Conservation (phyloP, 257 asterid species). For the Nemophila menziesii region DNA sequence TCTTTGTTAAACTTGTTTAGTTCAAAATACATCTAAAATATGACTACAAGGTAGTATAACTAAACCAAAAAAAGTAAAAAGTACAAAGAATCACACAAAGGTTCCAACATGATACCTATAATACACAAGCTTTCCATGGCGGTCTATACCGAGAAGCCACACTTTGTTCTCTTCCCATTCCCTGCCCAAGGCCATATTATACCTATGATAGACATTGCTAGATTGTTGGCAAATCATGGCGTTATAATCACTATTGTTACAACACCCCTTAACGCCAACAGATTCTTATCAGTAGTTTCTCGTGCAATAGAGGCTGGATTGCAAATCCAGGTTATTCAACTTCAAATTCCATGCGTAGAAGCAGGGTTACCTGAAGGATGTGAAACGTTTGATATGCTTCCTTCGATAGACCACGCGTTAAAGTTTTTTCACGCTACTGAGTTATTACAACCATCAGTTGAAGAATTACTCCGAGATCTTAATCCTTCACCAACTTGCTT, state of each 20-base stretch:
- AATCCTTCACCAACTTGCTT: constrained; percentile 31
- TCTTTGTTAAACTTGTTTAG: too few species aligned
- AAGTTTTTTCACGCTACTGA: constrained; percentile 24
- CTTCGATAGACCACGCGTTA: constrained; percentile 9
- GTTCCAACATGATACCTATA: too few species aligned
- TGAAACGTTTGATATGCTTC: constrained; percentile 35
- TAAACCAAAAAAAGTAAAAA: too few species aligned
- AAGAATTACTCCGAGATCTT: constrained; percentile 15
- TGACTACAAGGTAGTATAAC: too few species aligned
- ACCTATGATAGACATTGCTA: constrained; percentile 41
- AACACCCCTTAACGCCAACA: constrained; percentile 28
- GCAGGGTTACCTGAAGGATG: constrained; percentile 38
- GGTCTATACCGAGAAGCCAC: constrained; percentile 11
- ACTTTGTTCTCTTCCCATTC: constrained; percentile 30
- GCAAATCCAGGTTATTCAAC: constrained; percentile 17
- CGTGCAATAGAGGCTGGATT: constrained; percentile 20
- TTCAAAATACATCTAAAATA: too few species aligned
- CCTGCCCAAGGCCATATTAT: constrained; percentile 45
- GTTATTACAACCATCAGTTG: constrained; percentile 25
- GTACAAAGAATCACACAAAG: too few species aligned
- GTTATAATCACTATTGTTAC: constrained; percentile 25
- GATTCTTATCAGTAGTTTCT: constrained; percentile 18
- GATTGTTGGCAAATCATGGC: constrained; percentile 21
- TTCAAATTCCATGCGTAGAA: constrained; percentile 30
- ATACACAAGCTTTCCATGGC: constrained; percentile 34